phyloP scores from a whole-genome alignment of 495 filamentous ascomycete species.

The Niebla homalea region DNA sequence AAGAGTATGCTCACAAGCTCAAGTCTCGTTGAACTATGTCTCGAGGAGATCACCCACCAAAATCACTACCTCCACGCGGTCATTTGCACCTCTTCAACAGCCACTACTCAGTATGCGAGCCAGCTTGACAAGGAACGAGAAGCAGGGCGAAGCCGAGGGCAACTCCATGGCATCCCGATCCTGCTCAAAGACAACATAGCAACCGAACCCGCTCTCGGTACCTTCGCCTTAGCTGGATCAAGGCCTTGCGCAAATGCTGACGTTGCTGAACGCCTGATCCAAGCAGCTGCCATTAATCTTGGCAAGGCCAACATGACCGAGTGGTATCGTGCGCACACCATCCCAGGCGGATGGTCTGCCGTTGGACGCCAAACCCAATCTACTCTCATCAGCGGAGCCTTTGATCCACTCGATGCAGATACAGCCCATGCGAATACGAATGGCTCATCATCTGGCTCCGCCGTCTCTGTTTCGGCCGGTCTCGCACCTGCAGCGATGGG shows the following conservation, averaged over 20 bases:
- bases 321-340: conserved; percentile 37
- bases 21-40: no score
- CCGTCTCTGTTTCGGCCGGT: conserved; percentile 30
- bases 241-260: conserved; percentile 50
- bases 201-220: conserved; percentile 39
- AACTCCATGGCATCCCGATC: conserved; percentile 61
- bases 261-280: conserved; percentile 45
- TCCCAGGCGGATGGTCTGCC: conserved; percentile 34
- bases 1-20: no score
- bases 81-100: no score
- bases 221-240: conserved; percentile 47
- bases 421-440: conserved; percentile 25
- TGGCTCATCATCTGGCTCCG: conserved; percentile 38
- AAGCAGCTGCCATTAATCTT: conserved; percentile 53
- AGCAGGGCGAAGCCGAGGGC: conserved; percentile 39
- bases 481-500: conserved; percentile 30
- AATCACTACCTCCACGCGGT: no score
- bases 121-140: conserved; percentile 44
- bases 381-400: conserved; percentile 25
- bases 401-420: conserved; percentile 15
- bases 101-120: no score
- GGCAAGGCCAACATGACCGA: conserved; percentile 59
- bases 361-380: conserved; percentile 30
- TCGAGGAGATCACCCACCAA: no score
- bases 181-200: conserved; percentile 66